These are phyloP conservation scores for Alternaria metachromatica DNA, from an alignment of 2,329 filamentous ascomycete species.

Conservation along the genomic window DNA sequence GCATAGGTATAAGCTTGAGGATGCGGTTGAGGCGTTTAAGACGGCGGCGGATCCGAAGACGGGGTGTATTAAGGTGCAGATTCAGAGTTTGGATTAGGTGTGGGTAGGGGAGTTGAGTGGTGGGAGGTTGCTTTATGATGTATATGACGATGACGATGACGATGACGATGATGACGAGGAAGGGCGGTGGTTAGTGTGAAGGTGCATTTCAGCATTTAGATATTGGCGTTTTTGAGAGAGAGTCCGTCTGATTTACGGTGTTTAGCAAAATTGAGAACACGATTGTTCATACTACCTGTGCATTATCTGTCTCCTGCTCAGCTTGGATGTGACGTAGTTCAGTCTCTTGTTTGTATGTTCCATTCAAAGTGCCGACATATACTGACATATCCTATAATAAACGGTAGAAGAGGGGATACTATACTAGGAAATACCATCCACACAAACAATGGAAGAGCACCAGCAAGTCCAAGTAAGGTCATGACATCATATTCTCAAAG, in stretches of 20 bases:
- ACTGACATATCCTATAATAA: too few species aligned
- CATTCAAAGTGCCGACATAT: too few species aligned
- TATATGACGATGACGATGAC: background rate
- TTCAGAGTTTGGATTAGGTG: slow-evolving; percentile 66
- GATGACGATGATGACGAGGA: background rate
- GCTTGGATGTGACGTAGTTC: too few species aligned
- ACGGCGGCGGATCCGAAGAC: slow-evolving; percentile 87
- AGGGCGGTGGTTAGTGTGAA: background rate
- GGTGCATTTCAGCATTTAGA: background rate
- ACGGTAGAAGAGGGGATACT: too few species aligned
- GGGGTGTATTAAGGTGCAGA: slow-evolving; percentile 97
- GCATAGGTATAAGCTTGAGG: slow-evolving; percentile 82
- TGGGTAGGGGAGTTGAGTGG: background rate
- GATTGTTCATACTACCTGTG: too few species aligned
- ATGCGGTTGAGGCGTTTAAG: slow-evolving; percentile 88
- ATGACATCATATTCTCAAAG: too few species aligned
- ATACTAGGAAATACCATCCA: too few species aligned
- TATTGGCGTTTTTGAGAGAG: background rate
- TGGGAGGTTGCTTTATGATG: background rate
- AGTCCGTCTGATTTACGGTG: background rate
- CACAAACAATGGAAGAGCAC: too few species aligned
- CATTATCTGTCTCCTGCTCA: too few species aligned
- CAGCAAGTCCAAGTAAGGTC: too few species aligned
- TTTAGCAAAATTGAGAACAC: background rate
- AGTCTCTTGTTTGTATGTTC: too few species aligned